Percentiles rank a stretch among this genome's conserved stretches.
Evolutionary conservation across 768 basidiomycete species (phyloP).

Genomic region (Rhodotorula diobovata): DNA sequence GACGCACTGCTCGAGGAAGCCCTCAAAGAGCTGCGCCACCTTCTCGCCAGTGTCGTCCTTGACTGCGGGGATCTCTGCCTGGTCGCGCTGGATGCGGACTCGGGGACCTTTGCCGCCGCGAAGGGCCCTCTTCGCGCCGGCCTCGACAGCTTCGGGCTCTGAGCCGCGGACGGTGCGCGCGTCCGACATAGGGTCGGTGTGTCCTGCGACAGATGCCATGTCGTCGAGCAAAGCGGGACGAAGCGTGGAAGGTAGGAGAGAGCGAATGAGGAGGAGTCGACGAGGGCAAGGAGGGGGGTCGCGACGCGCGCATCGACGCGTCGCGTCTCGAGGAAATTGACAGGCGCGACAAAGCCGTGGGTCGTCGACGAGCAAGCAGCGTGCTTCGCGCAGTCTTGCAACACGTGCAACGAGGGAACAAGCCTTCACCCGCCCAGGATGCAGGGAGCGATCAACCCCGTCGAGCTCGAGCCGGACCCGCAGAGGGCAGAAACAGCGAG

Average conservation of each 20-base stretch:
- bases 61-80: conserved; percentile 71
- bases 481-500: background rate
- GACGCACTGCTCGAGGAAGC: conserved; percentile 82
- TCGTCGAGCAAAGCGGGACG: background rate
- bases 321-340: too few relatives aligned
- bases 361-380: too few relatives aligned
- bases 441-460: too few relatives aligned
- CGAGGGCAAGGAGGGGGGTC: too few relatives aligned
- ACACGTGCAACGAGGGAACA: too few relatives aligned
- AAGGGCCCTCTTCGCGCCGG: conserved; percentile 8
- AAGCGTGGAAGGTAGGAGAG: background rate
- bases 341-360: too few relatives aligned
- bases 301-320: too few relatives aligned
- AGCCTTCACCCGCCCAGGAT: too few relatives aligned
- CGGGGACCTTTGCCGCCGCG: conserved; percentile 9
- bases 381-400: too few relatives aligned
- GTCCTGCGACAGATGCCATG: conserved; percentile 10
- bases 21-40: conserved; percentile 84
- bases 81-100: conserved; percentile 35
- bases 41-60: conserved; percentile 94
- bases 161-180: conserved; percentile 21
- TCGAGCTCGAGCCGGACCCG: background rate
- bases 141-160: conserved; percentile 24
- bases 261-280: background rate
- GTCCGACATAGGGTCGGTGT: conserved; percentile 21